Percentiles rank a stretch among this genome's conserved stretches.
phyloP scores from a whole-genome alignment of 306 rosid genomes.

The Gynostemma pentaphyllum region DNA sequence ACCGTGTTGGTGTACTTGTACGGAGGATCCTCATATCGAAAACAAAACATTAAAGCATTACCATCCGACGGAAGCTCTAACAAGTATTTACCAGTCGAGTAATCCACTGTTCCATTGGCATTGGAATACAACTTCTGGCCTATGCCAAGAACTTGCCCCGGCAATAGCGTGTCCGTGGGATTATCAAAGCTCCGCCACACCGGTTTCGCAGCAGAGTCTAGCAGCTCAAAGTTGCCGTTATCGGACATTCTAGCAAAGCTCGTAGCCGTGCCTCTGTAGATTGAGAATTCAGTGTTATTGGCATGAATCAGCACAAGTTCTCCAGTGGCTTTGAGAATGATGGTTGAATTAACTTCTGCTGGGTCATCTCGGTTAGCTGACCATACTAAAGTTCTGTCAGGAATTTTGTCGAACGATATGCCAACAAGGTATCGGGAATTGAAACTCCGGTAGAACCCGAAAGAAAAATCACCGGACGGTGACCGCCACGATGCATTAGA shows the following conservation, averaged over 20 bases:
- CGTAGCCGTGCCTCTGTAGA: background rate
- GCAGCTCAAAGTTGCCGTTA: slow-evolving; percentile 23
- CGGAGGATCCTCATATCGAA: slow-evolving; percentile 3
- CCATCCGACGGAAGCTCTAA: background rate
- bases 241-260: slow-evolving; percentile 20
- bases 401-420: slow-evolving; percentile 14
- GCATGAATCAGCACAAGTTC: background rate
- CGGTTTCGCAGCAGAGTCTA: background rate
- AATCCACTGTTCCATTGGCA: slow-evolving; percentile 11
- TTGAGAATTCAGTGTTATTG: background rate
- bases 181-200: slow-evolving; percentile 15
- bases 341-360: background rate
- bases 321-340: background rate
- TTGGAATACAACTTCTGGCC: slow-evolving; percentile 3
- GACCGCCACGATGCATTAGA: background rate
- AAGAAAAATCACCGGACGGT: slow-evolving; percentile 18
- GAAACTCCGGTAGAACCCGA: slow-evolving; percentile 13
- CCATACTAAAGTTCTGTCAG: slow-evolving; percentile 18
- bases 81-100: background rate
- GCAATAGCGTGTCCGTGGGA: slow-evolving; percentile 21
- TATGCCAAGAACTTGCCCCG: background rate
- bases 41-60: slow-evolving; percentile 3
- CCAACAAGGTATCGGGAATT: slow-evolving; percentile 6
- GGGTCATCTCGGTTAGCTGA: slow-evolving; percentile 15
- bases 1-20: slow-evolving; percentile 8